These are phyloP conservation scores for Ogataea thermomethanolica DNA, from an alignment of 805 yeast genomes.

Conservation along the genomic window DNA sequence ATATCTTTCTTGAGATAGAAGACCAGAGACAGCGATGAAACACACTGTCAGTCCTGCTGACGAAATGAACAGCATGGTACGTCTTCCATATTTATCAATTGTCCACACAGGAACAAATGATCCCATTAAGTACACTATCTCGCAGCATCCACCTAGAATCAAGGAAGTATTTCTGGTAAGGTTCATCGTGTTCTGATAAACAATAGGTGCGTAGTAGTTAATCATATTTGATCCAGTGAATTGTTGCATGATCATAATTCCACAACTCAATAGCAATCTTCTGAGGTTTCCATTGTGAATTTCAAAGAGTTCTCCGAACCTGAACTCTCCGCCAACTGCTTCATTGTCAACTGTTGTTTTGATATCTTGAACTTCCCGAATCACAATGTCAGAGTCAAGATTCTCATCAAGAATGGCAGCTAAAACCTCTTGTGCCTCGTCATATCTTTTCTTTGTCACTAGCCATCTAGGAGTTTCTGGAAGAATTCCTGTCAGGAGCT, in stretches of 20 bases:
- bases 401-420: slow-evolving; percentile 33
- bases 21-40: slow-evolving; percentile 29
- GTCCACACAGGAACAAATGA: slow-evolving; percentile 58
- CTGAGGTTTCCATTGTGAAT: slow-evolving; percentile 53
- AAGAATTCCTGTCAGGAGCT: slow-evolving; percentile 10
- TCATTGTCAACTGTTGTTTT: slow-evolving; percentile 36
- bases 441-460: slow-evolving; percentile 36
- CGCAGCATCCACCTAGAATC: slow-evolving; percentile 59
- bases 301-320: slow-evolving; percentile 22
- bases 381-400: slow-evolving; percentile 11
- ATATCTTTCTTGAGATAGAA: slow-evolving; percentile 9
- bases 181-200: slow-evolving; percentile 48
- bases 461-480: slow-evolving; percentile 48
- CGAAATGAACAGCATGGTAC: slow-evolving; percentile 43
- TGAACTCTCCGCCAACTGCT: slow-evolving; percentile 31
- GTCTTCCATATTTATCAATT: slow-evolving; percentile 64
- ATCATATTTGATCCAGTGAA: slow-evolving; percentile 68
- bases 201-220: slow-evolving; percentile 57
- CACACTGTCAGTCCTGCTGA: slow-evolving; percentile 46
- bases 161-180: slow-evolving; percentile 47
- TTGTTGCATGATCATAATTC: slow-evolving; percentile 59
- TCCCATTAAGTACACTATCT: slow-evolving; percentile 52
- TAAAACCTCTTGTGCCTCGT: slow-evolving; percentile 42
- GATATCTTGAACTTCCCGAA: slow-evolving; percentile 33
- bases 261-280: slow-evolving; percentile 30